These are phyloP conservation scores for Ilyonectria mors-panacis DNA, from an alignment of 2,329 filamentous ascomycete genomes.

Conservation along the genomic window DNA sequence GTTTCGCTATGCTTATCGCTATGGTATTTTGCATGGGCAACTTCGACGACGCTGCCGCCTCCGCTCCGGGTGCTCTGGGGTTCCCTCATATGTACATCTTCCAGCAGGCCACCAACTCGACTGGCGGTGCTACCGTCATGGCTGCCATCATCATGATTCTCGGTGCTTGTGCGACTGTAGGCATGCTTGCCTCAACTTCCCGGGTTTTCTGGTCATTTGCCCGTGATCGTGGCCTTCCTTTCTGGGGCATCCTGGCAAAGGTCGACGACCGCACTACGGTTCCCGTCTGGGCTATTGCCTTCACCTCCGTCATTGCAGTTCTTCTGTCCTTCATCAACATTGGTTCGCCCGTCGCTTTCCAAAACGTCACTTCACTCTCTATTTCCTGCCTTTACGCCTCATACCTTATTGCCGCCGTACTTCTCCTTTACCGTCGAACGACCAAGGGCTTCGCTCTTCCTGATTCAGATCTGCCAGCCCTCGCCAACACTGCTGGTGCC, in stretches of 20 bases:
- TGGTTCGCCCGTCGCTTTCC: conserved; percentile 50
- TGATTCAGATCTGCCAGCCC: conserved; percentile 41
- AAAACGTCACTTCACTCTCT: conserved; percentile 50
- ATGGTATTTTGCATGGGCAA: conserved; percentile 69
- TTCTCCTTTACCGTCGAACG: conserved; percentile 50
- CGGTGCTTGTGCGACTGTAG: conserved; percentile 64
- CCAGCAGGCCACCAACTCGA: conserved; percentile 63
- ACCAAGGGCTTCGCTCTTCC: conserved; percentile 48
- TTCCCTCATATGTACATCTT: conserved; percentile 75
- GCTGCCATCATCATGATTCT: conserved; percentile 64
- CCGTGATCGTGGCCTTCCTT: conserved; percentile 51
- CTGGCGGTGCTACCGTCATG: conserved; percentile 65
- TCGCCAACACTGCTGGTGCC: conserved; percentile 49
- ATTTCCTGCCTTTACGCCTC: conserved; percentile 50
- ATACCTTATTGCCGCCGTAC: conserved; percentile 48
- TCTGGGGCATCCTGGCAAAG: conserved; percentile 48
- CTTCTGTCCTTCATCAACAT: conserved; percentile 54
- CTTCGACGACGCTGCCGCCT: conserved; percentile 59
- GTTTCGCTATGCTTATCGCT: conserved; percentile 70
- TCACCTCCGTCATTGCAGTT: conserved; percentile 47
- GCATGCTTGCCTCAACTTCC: conserved; percentile 70
- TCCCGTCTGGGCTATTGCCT: conserved; percentile 47
- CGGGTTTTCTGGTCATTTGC: conserved; percentile 70
- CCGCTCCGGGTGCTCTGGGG: conserved; percentile 57
- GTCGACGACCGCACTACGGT: conserved; percentile 48